Evolutionary conservation across 768 basidiomycete species (phyloP).

Genomic region (Amanita exitialis): DNA sequence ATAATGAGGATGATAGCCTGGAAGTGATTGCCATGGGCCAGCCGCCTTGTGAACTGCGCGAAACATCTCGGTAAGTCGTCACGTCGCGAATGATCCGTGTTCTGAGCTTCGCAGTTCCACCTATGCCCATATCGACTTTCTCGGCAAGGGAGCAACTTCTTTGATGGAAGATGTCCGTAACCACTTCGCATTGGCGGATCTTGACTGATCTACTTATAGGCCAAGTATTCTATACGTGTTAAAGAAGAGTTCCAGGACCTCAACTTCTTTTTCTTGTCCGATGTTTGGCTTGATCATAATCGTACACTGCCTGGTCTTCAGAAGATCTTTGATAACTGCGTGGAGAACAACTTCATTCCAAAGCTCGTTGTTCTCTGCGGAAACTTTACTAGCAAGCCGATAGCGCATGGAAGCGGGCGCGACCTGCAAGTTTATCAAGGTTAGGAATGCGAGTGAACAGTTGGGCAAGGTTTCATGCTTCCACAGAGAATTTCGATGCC

Average conservation of each 20-base stretch:
- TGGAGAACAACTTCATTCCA: constrained; percentile 81
- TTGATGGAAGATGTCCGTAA: constrained; percentile 75
- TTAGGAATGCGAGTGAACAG: constrained; percentile 15
- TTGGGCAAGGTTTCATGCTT: not conserved
- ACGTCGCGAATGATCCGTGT: not conserved
- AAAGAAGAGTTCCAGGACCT: constrained; percentile 64
- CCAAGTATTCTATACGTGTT: constrained; percentile 50
- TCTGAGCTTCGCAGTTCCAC: constrained; percentile 50
- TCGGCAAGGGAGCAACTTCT: constrained; percentile 90
- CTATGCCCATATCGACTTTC: constrained; percentile 94
- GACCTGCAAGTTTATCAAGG: constrained; percentile 85
- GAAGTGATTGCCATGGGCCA: constrained; percentile 93
- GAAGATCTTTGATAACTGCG: constrained; percentile 83
- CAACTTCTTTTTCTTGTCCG: constrained; percentile 89
- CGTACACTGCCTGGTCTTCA: constrained; percentile 71
- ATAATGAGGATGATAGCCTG: constrained; percentile 84
- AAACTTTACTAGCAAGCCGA: constrained; percentile 83
- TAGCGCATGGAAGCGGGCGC: constrained; percentile 66
- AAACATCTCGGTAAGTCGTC: constrained; percentile 59
- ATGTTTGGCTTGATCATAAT: constrained; percentile 91
- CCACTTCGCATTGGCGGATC: constrained; percentile 4
- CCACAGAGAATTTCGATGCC: constrained; percentile 73
- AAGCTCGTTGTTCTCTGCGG: constrained; percentile 89
- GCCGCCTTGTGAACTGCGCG: constrained; percentile 89
- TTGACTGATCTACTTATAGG: constrained; percentile 25